Evolutionary conservation across 1,139 yeast species (phyloP).

Genomic region (Debaryomycetaceae sp.): DNA sequence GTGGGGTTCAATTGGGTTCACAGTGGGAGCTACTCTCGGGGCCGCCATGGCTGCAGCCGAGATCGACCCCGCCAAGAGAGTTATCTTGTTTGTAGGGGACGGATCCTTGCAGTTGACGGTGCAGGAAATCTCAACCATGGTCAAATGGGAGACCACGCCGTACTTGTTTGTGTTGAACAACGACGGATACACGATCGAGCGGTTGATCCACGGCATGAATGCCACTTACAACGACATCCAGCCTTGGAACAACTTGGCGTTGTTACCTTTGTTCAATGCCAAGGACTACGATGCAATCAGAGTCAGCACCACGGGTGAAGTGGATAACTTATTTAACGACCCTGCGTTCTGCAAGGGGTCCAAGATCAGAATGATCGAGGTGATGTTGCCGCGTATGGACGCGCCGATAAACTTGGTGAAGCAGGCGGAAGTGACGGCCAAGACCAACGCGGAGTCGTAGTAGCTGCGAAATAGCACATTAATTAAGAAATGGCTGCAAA

Average conservation of each 20-base stretch:
- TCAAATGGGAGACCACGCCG: constrained; percentile 26
- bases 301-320: constrained; percentile 24
- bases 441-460: constrained; percentile 14
- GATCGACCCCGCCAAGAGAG: constrained; percentile 29
- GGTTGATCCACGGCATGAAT: constrained; percentile 34
- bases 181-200: constrained; percentile 38
- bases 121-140: constrained; percentile 39
- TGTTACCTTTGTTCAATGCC: constrained; percentile 29
- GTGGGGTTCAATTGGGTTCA: constrained; percentile 30
- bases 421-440: constrained; percentile 24
- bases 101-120: constrained; percentile 42
- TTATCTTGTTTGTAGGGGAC: constrained; percentile 36
- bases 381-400: constrained; percentile 33
- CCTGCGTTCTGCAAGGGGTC: constrained; percentile 23
- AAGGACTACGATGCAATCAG: constrained; percentile 22
- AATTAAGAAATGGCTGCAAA: too few species aligned
- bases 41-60: constrained; percentile 34
- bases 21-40: constrained; percentile 30
- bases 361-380: constrained; percentile 32
- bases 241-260: constrained; percentile 33
- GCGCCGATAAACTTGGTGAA: constrained; percentile 31
- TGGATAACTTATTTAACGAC: constrained; percentile 23
- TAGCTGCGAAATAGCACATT: neutral
- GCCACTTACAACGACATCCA: constrained; percentile 36
- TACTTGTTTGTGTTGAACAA: constrained; percentile 37